Percentiles rank a stretch among this genome's conserved stretches.
Evolutionary conservation across 2,329 filamentous ascomycete genomes (phyloP).

Genomic region (Orbilia blumenaviensis): DNA sequence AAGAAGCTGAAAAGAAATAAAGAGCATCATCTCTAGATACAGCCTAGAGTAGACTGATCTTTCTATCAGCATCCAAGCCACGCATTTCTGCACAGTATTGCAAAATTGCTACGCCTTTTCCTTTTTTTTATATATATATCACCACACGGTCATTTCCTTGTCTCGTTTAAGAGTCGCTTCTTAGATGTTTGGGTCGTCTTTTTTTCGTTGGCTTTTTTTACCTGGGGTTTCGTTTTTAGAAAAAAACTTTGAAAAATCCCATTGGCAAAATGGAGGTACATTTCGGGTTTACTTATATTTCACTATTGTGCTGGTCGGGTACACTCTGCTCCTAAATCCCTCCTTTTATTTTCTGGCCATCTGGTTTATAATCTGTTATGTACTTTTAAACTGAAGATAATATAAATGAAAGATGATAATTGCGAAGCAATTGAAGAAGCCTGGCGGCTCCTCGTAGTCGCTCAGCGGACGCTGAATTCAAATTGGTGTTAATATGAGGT

Average conservation of each 20-base stretch:
- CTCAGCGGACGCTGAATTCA: too few species aligned
- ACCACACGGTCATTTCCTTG: slow-evolving; percentile 1
- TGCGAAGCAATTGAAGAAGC: too few species aligned
- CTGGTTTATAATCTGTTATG: background rate
- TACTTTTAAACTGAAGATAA: slow-evolving; percentile 12
- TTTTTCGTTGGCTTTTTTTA: background rate
- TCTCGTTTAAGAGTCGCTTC: background rate
- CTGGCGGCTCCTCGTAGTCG: too few species aligned
- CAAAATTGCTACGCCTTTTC: background rate
- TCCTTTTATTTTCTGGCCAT: background rate
- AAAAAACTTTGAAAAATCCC: background rate
- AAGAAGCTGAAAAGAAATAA: slow-evolving; percentile 21
- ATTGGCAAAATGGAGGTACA: slow-evolving; percentile 16
- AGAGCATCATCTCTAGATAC: background rate
- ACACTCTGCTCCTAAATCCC: slow-evolving; percentile 8
- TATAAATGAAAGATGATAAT: background rate
- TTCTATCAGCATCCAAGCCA: background rate
- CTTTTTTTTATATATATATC: background rate
- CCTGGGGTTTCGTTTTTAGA: background rate
- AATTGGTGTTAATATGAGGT: too few species aligned
- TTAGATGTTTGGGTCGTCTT: slow-evolving; percentile 10
- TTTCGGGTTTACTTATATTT: background rate
- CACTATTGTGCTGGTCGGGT: background rate
- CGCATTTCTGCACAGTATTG: background rate
- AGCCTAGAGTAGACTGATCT: background rate